These are phyloP conservation scores for Rhododendron griersonianum DNA, from an alignment of 148 eudicot genomes.

Conservation along the genomic window DNA sequence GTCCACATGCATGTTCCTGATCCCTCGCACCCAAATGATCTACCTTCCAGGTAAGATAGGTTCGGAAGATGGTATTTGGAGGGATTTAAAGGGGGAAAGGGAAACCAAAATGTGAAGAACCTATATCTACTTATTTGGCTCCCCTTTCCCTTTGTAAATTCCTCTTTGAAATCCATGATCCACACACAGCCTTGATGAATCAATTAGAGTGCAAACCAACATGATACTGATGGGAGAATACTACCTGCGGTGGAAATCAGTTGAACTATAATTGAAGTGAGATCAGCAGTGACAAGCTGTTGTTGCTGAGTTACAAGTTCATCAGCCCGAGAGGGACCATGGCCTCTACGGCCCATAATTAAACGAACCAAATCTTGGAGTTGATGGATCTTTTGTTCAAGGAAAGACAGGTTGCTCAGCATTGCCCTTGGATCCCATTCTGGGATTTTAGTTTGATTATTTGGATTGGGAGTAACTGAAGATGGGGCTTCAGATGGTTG, in stretches of 20 bases:
- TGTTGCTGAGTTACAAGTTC: slow-evolving; percentile 75
- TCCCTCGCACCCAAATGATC: background rate
- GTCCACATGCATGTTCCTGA: background rate
- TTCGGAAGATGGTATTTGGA: background rate
- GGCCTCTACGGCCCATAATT: slow-evolving; percentile 44
- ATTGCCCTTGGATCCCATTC: slow-evolving; percentile 76
- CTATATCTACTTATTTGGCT: background rate
- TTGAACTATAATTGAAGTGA: slow-evolving; percentile 86
- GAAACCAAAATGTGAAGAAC: background rate
- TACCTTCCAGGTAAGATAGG: background rate
- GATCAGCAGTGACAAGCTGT: slow-evolving; percentile 85
- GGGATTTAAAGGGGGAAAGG: background rate
- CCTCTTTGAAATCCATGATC: background rate
- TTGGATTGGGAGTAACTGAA: slow-evolving; percentile 17
- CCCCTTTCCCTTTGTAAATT: background rate
- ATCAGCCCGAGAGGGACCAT: slow-evolving; percentile 31
- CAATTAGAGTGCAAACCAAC: background rate
- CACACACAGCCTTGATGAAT: background rate
- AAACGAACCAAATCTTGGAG: slow-evolving; percentile 76
- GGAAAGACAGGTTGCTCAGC: slow-evolving; percentile 72
- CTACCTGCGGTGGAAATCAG: slow-evolving; percentile 83
- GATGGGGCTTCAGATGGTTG: slow-evolving; percentile 34
- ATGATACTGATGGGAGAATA: background rate
- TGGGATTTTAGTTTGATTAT: slow-evolving; percentile 27
- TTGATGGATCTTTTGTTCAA: slow-evolving; percentile 88